phyloP scores from a whole-genome alignment of 2,329 filamentous ascomycete genomes.

The Fusarium torulosum region DNA sequence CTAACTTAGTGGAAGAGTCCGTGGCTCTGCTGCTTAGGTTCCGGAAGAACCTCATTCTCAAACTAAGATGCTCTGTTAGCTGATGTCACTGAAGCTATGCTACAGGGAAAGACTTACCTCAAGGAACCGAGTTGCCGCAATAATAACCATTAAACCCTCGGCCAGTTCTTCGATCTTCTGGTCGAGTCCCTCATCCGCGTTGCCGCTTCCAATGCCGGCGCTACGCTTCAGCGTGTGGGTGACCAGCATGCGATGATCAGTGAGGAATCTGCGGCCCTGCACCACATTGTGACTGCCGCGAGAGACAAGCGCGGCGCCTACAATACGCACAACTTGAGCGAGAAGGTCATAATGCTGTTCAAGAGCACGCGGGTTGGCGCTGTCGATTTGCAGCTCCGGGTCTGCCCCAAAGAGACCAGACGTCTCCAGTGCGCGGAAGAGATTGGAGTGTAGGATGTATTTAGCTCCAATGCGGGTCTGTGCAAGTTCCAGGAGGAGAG shows the following conservation, averaged over 20 bases:
- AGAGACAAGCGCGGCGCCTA: conserved; percentile 84
- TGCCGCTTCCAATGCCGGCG: conserved; percentile 75
- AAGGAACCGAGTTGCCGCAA: conserved; percentile 84
- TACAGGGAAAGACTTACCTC: conserved; percentile 70
- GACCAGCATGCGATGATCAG: conserved; percentile 85
- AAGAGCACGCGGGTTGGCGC: conserved; percentile 76
- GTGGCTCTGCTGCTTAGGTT: conserved; percentile 51
- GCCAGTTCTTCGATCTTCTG: conserved; percentile 80
- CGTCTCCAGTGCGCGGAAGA: conserved; percentile 83
- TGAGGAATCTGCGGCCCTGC: conserved; percentile 83
- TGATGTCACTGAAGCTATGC: neutral
- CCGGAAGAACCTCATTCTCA: conserved; percentile 56
- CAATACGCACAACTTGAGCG: conserved; percentile 81
- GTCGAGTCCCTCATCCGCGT: conserved; percentile 60
- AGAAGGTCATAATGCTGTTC: conserved; percentile 88
- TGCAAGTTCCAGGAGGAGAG: conserved; percentile 84
- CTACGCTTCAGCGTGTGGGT: conserved; percentile 91
- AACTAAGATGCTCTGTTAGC: conserved; percentile 51
- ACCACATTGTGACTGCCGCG: conserved; percentile 85
- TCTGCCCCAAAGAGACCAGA: conserved; percentile 91
- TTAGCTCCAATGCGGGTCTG: conserved; percentile 88
- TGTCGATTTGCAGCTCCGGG: conserved; percentile 88
- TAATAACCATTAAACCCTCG: conserved; percentile 85
- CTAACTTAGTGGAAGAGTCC: conserved; percentile 56
- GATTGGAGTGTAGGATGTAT: conserved; percentile 87